Evolutionary conservation across 1,284 basidiomycete species (phyloP).

Genomic region (Tetrapyrgos nigripes): DNA sequence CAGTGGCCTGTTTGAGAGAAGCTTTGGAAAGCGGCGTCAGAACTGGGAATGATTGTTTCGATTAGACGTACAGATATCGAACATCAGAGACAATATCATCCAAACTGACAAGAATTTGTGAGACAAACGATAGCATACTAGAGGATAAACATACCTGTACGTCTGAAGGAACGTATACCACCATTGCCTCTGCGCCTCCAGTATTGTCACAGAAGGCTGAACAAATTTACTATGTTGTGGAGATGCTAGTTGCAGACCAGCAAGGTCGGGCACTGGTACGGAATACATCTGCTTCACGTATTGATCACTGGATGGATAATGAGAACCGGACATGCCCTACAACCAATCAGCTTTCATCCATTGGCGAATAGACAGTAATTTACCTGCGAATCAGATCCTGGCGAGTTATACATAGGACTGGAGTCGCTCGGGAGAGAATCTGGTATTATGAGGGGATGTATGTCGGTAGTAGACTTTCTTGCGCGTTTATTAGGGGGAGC

Average conservation of each 20-base stretch:
- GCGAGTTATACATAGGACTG: neutral
- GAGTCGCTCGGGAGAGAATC: constrained; percentile 27
- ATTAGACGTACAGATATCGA: constrained; percentile 55
- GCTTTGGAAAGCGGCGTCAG: constrained; percentile 30
- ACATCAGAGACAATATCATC: constrained; percentile 60
- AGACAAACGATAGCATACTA: no score
- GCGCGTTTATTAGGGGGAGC: constrained; percentile 57
- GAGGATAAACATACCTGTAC: constrained; percentile 38
- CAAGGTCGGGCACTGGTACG: neutral
- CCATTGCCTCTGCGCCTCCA: constrained; percentile 59
- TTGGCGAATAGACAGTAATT: neutral
- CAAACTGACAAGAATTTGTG: constrained; percentile 40
- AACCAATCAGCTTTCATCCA: neutral
- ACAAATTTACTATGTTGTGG: constrained; percentile 39
- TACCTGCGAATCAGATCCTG: neutral
- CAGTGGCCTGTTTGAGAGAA: constrained; percentile 59
- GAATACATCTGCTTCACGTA: neutral
- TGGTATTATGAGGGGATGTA: constrained; percentile 32
- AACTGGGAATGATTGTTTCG: neutral
- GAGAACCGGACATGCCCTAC: no score
- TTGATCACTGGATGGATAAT: neutral
- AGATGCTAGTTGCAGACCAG: neutral
- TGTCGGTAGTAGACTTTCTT: constrained; percentile 45
- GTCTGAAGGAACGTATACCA: constrained; percentile 66
- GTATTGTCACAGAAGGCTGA: constrained; percentile 37